phyloP scores from a whole-genome alignment of 2,329 filamentous ascomycete species.

The Aureobasidium sp. region DNA sequence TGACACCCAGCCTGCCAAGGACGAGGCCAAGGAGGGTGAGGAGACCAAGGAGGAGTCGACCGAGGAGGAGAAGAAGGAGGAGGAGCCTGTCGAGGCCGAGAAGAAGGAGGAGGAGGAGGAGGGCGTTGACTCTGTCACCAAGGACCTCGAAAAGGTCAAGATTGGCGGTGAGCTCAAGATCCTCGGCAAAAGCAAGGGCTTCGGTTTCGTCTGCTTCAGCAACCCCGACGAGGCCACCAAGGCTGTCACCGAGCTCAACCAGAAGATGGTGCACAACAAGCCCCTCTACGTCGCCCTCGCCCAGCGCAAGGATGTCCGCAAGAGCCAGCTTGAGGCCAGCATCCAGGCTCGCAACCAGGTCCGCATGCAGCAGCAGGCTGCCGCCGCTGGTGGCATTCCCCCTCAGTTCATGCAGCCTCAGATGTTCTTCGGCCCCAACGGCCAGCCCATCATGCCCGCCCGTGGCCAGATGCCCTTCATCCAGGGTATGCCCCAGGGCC shows the following conservation, averaged over 20 bases:
- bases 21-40: conserved; percentile 26
- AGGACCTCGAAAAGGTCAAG: conserved; percentile 44
- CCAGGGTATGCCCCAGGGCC: conserved; percentile 56
- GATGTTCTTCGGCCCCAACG: conserved; percentile 81
- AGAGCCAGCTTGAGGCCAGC: conserved; percentile 96
- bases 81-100: conserved; percentile 48
- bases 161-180: conserved; percentile 53
- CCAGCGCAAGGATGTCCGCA: conserved; percentile 98
- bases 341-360: conserved; percentile 99
- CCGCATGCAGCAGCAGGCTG: conserved; percentile 94
- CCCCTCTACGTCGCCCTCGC: conserved; percentile 95
- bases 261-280: conserved; percentile 96
- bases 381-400: conserved; percentile 71
- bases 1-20: conserved; percentile 48
- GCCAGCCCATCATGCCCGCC: conserved; percentile 56
- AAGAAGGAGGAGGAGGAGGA: conserved; percentile 41
- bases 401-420: conserved; percentile 68
- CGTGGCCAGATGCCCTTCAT: conserved; percentile 56
- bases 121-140: conserved; percentile 36
- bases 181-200: conserved; percentile 98
- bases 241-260: conserved; percentile 98
- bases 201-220: conserved; percentile 99
- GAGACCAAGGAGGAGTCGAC: conserved; percentile 39
- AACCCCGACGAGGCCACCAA: conserved; percentile 99
- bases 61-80: conserved; percentile 45